Conservation (phyloP, 306 rosid species). For the Spatholobus suberectus region DNA sequence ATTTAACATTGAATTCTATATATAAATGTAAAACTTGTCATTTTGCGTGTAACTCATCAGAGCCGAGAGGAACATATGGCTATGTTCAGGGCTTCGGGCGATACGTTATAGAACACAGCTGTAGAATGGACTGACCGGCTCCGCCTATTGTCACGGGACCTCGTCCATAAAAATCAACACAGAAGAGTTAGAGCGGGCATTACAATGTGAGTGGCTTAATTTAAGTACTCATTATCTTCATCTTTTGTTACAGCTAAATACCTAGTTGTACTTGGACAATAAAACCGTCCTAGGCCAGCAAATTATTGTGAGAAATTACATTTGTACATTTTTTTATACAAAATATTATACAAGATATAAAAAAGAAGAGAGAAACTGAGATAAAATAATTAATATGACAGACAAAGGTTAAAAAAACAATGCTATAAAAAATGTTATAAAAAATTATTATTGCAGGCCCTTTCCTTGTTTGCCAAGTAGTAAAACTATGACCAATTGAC, state of each 20-base stretch:
- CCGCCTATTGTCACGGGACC: not conserved
- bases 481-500: not conserved
- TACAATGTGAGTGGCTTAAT: not conserved
- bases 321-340: not conserved
- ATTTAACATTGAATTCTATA: not conserved
- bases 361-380: not conserved
- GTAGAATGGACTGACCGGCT: not conserved
- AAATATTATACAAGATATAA: not conserved
- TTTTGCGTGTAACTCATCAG: not conserved
- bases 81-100: not conserved
- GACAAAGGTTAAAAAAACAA: not conserved
- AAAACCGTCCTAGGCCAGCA: constrained; percentile 42
- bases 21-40: not conserved
- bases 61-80: not conserved
- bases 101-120: not conserved
- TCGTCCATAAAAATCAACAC: not conserved
- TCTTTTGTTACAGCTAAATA: not conserved
- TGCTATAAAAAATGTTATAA: not conserved
- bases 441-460: not conserved
- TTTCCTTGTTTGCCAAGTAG: not conserved
- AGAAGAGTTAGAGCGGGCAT: not conserved
- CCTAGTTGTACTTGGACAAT: not conserved
- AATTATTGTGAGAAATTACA: not conserved
- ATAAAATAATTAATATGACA: not conserved
- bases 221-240: not conserved